phyloP scores from a whole-genome alignment of 225 moss, liverwort and hornwort species.

The Rhytidiadelphus loreus region DNA sequence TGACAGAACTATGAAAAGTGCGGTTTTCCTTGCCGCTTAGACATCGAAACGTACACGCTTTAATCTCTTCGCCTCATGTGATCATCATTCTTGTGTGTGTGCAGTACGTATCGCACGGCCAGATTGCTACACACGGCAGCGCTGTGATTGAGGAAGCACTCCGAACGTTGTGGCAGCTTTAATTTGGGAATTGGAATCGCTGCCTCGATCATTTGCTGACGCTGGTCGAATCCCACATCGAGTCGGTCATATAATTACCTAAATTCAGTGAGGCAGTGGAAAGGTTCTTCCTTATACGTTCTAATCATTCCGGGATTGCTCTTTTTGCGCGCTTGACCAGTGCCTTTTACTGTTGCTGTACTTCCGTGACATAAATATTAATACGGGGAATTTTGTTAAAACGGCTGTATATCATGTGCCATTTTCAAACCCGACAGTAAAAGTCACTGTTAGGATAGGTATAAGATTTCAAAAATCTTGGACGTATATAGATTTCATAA shows the following conservation, averaged over 20 bases:
- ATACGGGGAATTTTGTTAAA: too few relatives aligned
- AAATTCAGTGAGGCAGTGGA: conserved; percentile 61
- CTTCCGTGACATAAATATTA: not conserved
- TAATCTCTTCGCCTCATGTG: not conserved
- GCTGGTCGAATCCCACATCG: conserved; percentile 74
- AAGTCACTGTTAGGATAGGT: too few relatives aligned
- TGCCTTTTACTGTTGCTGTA: not conserved
- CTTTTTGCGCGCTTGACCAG: not conserved
- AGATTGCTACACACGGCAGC: conserved; percentile 75
- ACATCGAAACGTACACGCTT: not conserved
- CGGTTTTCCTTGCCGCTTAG: not conserved
- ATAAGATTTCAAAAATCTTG: too few relatives aligned
- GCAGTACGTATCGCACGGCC: conserved; percentile 83
- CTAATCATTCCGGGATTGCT: not conserved
- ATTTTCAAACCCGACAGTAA: too few relatives aligned
- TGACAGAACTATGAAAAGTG: not conserved
- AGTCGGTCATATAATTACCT: conserved; percentile 67
- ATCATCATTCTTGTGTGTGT: not conserved
- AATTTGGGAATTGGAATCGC: conserved; percentile 82
- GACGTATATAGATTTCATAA: too few relatives aligned
- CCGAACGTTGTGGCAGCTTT: conserved; percentile 66
- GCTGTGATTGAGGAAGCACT: conserved; percentile 68
- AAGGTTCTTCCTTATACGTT: conserved; percentile 18
- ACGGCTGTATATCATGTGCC: too few relatives aligned
- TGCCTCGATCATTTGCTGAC: conserved; percentile 76